These are phyloP conservation scores for Pogostemon cablin DNA, from an alignment of 257 asterid genomes.

Conservation along the genomic window DNA sequence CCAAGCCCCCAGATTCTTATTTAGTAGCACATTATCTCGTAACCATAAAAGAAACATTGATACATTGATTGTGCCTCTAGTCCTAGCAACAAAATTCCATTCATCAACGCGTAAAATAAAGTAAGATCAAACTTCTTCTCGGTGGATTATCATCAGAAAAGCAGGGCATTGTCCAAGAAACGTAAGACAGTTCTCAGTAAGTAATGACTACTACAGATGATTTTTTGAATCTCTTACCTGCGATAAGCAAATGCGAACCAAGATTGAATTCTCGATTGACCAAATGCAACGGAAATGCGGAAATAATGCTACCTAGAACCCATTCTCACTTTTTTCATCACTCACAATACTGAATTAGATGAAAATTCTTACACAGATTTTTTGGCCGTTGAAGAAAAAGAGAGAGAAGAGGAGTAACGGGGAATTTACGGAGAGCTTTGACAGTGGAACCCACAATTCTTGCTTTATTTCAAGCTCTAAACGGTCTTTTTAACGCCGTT, in stretches of 20 bases:
- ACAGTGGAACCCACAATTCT: conserved; percentile 25
- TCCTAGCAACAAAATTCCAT: conserved; percentile 13
- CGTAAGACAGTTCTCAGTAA: conserved; percentile 14
- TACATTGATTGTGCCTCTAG: neutral
- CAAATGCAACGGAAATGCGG: conserved; percentile 33
- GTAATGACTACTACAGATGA: neutral
- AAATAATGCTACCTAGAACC: conserved; percentile 34
- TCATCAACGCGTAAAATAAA: conserved; percentile 2
- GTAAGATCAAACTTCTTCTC: conserved; percentile 16
- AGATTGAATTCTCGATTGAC: conserved; percentile 25
- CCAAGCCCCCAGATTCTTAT: conserved; percentile 25
- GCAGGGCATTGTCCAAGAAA: conserved; percentile 6
- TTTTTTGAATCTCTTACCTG: conserved; percentile 37
- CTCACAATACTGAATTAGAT: conserved; percentile 12
- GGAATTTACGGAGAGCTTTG: neutral
- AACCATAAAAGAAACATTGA: conserved; percentile 17
- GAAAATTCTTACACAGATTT: neutral
- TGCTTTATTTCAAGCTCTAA: conserved; percentile 11
- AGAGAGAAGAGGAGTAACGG: conserved; percentile 1
- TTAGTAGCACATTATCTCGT: conserved; percentile 8
- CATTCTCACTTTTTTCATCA: neutral
- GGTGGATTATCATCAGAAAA: conserved; percentile 6
- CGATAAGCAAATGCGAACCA: conserved; percentile 19
- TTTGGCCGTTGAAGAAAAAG: conserved; percentile 28
- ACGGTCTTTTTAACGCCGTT: conserved; percentile 38